Conservation (phyloP, 805 yeast genomes). For the Candida broadrunensis region DNA sequence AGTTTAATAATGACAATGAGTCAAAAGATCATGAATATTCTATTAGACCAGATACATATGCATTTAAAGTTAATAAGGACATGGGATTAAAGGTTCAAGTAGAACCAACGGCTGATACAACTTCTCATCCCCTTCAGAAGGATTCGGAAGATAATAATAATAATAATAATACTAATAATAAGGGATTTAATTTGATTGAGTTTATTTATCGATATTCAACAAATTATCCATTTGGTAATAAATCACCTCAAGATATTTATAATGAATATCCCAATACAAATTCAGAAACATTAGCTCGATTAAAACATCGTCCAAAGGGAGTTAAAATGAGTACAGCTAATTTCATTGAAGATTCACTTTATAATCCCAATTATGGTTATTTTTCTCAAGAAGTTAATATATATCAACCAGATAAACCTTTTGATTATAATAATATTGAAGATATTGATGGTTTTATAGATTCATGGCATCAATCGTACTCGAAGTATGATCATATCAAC, state of each 20-base stretch:
- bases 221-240: slow-evolving; percentile 38
- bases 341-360: slow-evolving; percentile 81
- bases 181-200: slow-evolving; percentile 26
- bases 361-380: slow-evolving; percentile 81
- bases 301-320: slow-evolving; percentile 50
- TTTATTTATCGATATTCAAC: slow-evolving; percentile 38
- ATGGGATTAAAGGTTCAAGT: not conserved
- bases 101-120: not conserved
- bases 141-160: slow-evolving; percentile 1
- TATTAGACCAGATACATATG: slow-evolving; percentile 43
- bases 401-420: slow-evolving; percentile 64
- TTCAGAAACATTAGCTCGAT: slow-evolving; percentile 28
- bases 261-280: slow-evolving; percentile 32
- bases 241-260: slow-evolving; percentile 38
- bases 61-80: slow-evolving; percentile 29
- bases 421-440: slow-evolving; percentile 53
- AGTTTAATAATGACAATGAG: not conserved
- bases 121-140: slow-evolving; percentile 24
- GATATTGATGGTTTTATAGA: slow-evolving; percentile 71
- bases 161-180: not conserved
- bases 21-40: slow-evolving; percentile 39
- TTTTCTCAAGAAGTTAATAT: slow-evolving; percentile 77
- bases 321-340: slow-evolving; percentile 74
- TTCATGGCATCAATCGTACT: slow-evolving; percentile 63
- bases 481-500: slow-evolving; percentile 40